Base-by-base conservation (phyloP, 352 stramenopile genomes). In the Peronosclerospora sorghi region DNA sequence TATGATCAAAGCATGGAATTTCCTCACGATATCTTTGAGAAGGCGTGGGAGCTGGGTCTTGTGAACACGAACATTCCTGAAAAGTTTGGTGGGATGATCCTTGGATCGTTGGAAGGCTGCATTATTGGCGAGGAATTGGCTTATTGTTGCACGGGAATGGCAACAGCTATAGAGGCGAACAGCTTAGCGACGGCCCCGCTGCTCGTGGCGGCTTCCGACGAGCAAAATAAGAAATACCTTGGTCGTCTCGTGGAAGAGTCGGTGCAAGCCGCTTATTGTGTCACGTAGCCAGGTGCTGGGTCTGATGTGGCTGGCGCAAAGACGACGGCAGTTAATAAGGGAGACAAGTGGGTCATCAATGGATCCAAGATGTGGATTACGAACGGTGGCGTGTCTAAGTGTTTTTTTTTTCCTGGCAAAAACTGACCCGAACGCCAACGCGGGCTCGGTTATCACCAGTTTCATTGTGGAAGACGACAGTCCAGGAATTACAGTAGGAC, bases 281-380 rank as follows among this genome's bases (percentile, higher is more conserved):
- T 96, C 38, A 96, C 85, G 1, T 87, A 96, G 46, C 84, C 87
- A 0, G 82, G 78, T 19, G 86, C 86, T 13, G 87, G 87, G 44
- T 92, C 72, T 21, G 87, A 96, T 41, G 82, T 95, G 17, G 82
- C 85, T 4, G 78, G 66, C 8, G 79, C 88, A 56, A 93, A 93
- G 65, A 96, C 87, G 4, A 87, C 70, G 23, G 87, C 87, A 7
- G 77, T 94, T 17, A 94, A 96, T 58, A 91, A 96, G 51, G 87
- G 87, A 41, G 85, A 96, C 61, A 88, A 95, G 54, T 96, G 85
- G 74, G 68, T 96, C 24, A 59, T 96, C 35, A 96, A 96, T 61
- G 87, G 87, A 38, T 85, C 66, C 43, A 96, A 96, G 65, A 90
- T 94, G 75, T 96, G 83, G 82, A 96, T 96, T 63, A 96, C 86